A percentile compares a stretch with the other conserved stretches of the same genome.
These are phyloP conservation scores for Agrostemma githago DNA, from an alignment of 148 eudicot genomes.

Conservation along the genomic window DNA sequence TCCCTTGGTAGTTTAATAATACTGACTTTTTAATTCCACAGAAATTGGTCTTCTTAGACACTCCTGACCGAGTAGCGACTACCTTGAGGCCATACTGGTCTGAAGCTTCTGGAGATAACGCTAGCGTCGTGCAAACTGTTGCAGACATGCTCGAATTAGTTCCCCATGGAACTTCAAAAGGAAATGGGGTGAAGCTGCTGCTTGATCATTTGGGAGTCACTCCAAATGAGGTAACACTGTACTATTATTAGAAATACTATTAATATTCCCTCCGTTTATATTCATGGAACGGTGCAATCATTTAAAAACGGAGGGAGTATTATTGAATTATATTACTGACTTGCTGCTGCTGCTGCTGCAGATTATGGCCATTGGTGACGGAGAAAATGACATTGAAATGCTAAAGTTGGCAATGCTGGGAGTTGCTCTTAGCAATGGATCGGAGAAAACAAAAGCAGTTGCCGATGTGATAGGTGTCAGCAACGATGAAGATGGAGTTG, in stretches of 20 bases:
- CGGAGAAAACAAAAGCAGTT: slow-evolving; percentile 75
- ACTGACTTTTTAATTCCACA: slow-evolving; percentile 24
- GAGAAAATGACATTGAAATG: slow-evolving; percentile 96
- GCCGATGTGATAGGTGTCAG: slow-evolving; percentile 67
- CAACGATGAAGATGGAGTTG: slow-evolving; percentile 95
- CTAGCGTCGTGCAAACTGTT: slow-evolving; percentile 77
- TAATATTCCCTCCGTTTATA: too few relatives aligned
- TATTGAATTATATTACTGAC: neutral
- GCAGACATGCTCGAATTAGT: slow-evolving; percentile 93
- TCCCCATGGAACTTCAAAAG: slow-evolving; percentile 85
- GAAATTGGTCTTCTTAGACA: slow-evolving; percentile 88
- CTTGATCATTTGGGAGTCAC: slow-evolving; percentile 76
- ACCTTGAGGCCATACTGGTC: slow-evolving; percentile 84
- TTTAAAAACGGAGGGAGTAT: neutral
- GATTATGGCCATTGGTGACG: slow-evolving; percentile 96
- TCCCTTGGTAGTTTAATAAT: neutral
- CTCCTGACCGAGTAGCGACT: slow-evolving; percentile 60
- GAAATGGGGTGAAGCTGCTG: slow-evolving; percentile 68
- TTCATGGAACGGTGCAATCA: too few relatives aligned
- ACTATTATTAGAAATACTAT: neutral
- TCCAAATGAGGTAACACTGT: slow-evolving; percentile 54
- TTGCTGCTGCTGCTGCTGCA: slow-evolving; percentile 12
- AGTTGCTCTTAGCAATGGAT: slow-evolving; percentile 85
- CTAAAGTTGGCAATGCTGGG: slow-evolving; percentile 77
- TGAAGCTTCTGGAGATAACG: slow-evolving; percentile 63